Evolutionary conservation across 2,329 filamentous ascomycete genomes (phyloP).

Genomic region (Lachnellula hyalina): DNA sequence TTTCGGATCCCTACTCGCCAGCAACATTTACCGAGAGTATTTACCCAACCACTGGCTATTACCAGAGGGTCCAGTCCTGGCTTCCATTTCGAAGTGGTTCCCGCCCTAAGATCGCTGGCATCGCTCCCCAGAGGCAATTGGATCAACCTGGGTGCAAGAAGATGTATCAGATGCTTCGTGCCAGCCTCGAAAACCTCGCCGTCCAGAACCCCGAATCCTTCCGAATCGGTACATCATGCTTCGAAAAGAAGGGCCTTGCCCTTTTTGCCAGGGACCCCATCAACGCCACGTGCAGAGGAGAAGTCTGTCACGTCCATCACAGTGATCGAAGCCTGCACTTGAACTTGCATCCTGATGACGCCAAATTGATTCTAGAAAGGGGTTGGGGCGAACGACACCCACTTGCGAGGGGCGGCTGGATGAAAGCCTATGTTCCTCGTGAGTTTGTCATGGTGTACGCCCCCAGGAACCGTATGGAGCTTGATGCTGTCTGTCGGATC

Average conservation of each 20-base stretch:
- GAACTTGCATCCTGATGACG: slow-evolving; percentile 74
- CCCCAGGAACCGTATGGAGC: slow-evolving; percentile 62
- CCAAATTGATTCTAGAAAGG: slow-evolving; percentile 62
- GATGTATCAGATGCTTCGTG: slow-evolving; percentile 51
- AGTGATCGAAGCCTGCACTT: slow-evolving; percentile 74
- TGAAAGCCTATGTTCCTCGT: slow-evolving; percentile 62
- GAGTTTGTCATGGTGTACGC: slow-evolving; percentile 83
- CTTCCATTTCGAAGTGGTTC: slow-evolving; percentile 59
- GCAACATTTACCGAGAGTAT: slow-evolving; percentile 46
- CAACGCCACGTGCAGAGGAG: slow-evolving; percentile 69
- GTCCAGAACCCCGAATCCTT: slow-evolving; percentile 42
- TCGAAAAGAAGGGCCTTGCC: slow-evolving; percentile 77
- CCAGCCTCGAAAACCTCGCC: slow-evolving; percentile 48
- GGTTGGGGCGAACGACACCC: slow-evolving; percentile 74
- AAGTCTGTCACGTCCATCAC: slow-evolving; percentile 75
- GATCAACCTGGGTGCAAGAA: slow-evolving; percentile 55
- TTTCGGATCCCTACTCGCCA: slow-evolving; percentile 64
- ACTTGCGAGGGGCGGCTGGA: slow-evolving; percentile 61
- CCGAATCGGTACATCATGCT: slow-evolving; percentile 63
- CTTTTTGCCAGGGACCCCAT: slow-evolving; percentile 64
- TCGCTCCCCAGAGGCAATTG: slow-evolving; percentile 76
- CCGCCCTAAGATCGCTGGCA: slow-evolving; percentile 64
- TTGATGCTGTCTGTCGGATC: slow-evolving; percentile 62
- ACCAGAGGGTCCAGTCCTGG: slow-evolving; percentile 37
- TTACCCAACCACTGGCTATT: slow-evolving; percentile 52